A percentile compares a stretch with the other conserved stretches of the same genome.
phyloP scores from a whole-genome alignment of 192 early-diverging fungal genomes.

The Kickxella alabastrina region DNA sequence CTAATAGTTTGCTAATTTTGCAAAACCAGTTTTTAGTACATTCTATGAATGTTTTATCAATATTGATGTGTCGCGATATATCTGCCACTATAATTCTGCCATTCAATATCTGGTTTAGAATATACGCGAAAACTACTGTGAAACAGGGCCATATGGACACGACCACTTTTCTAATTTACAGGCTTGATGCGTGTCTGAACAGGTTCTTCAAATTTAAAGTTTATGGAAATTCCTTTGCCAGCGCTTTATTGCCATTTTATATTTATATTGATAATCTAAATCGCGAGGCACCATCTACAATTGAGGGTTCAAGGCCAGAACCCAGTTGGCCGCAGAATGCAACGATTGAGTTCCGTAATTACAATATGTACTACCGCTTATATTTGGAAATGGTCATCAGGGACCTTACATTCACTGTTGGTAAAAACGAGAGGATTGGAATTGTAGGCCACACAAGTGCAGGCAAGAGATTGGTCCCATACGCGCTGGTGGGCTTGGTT shows the following conservation, averaged over 20 bases:
- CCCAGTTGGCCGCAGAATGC: too few relatives aligned
- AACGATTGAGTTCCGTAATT: too few relatives aligned
- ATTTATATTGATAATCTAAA: background rate
- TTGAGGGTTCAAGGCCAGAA: background rate
- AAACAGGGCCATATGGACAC: background rate
- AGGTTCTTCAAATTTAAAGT: background rate
- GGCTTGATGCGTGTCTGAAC: background rate
- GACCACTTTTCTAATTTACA: background rate
- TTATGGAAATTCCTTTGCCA: too few relatives aligned
- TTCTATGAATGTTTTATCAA: background rate
- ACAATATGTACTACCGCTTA: background rate
- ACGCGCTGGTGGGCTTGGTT: conserved; percentile 68
- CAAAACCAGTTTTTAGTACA: background rate
- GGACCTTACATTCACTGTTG: background rate
- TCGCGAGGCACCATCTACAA: background rate
- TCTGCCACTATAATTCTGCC: background rate
- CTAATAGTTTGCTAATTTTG: too few relatives aligned
- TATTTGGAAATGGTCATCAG: background rate
- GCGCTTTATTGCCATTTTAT: too few relatives aligned
- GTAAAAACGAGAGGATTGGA: too few relatives aligned
- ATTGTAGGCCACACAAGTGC: too few relatives aligned
- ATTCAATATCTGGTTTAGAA: background rate
- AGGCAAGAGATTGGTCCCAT: conserved; percentile 52
- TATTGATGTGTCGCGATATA: background rate
- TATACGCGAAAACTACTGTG: background rate